Evolutionary conservation across 164 flowering plant species (phyloP), one percentile per base, ranked within the genome.

Genomic region (Umbellularia californica): DNA sequence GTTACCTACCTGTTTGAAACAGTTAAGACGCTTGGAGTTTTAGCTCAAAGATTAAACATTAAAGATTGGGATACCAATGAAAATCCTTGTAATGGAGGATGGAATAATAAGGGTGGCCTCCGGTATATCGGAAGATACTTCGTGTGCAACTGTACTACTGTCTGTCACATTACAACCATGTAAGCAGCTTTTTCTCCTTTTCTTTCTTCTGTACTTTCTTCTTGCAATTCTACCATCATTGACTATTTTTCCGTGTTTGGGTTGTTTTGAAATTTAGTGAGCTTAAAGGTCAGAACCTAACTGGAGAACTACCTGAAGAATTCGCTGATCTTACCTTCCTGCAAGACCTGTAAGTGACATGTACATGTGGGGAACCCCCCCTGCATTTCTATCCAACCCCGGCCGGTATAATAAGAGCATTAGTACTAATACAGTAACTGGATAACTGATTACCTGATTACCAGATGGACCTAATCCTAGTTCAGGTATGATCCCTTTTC

Each of bases 221-320:
- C 19, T 14, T 33, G 13, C 10, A 25, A 25, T 19, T 30, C 33
- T 4, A 1, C 28, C 15, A 1, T 15, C 10, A 25, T 30, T 28
- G 28, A 25, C 10, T 10, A 4, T 67, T 28, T 3, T 3, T 30
- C 17, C 35, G 28, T 11, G 19, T 70, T 25, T 2, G 7, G 70
- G 22, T 76, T 68, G 33, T 25, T 11, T 64, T 30, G 50, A 33
- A n/a, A 60, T 67, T 67, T 19, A 94, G 98, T 50, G 72, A 30
- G 82, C 79, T 92, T 71, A 90, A 87, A 81, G 81, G 84, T 70
- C 77, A 86, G 12, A 88, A 85, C 79, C 77, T 92, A 68, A 76
- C 85, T 55, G 97, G 95, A 76, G 68, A 30, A 22, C 17, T 92
- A 25, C 94, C 97, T 7, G 80, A 35, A 15, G 97, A 92, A 72